Conservation (phyloP, 768 basidiomycete species). For the Mycena galericulata region DNA sequence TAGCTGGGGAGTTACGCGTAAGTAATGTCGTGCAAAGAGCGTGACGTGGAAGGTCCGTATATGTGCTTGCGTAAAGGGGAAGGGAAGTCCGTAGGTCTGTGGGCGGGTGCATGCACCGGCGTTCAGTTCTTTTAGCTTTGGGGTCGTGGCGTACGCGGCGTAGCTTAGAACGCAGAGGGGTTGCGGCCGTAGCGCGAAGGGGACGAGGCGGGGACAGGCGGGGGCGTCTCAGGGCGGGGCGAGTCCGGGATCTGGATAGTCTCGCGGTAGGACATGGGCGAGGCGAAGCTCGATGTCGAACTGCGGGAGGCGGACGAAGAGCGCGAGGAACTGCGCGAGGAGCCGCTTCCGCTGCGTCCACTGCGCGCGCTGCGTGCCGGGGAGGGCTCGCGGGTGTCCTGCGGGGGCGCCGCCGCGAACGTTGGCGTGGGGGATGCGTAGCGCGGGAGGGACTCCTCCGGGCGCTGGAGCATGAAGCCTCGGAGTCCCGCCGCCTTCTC, state of each 20-base stretch:
- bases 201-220: constrained; percentile 20
- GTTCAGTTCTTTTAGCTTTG: constrained; percentile 49
- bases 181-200: constrained; percentile 23
- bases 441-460: constrained; percentile 67
- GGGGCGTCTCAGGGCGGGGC: constrained; percentile 24
- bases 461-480: constrained; percentile 69
- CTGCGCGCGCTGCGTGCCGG: constrained; percentile 16
- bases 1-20: neutral
- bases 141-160: neutral
- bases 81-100: neutral
- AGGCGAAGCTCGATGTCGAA: constrained; percentile 53
- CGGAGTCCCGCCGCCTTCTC: constrained; percentile 78
- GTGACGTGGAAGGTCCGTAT: constrained; percentile 17
- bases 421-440: constrained; percentile 56
- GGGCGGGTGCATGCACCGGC: constrained; percentile 45
- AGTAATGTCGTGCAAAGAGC: constrained; percentile 18
- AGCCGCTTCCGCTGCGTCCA: neutral
- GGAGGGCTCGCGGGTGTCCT: constrained; percentile 1
- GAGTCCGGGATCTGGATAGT: constrained; percentile 39
- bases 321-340: constrained; percentile 29
- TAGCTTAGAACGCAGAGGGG: constrained; percentile 29
- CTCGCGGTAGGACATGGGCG: constrained; percentile 43
- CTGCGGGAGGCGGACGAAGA: constrained; percentile 42
- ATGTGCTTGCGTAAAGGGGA: neutral
- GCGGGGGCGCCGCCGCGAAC: constrained; percentile 16